These are phyloP conservation scores for Globisporangium megalacanthum DNA, from an alignment of 352 stramenopile genomes.

Conservation along the genomic window DNA sequence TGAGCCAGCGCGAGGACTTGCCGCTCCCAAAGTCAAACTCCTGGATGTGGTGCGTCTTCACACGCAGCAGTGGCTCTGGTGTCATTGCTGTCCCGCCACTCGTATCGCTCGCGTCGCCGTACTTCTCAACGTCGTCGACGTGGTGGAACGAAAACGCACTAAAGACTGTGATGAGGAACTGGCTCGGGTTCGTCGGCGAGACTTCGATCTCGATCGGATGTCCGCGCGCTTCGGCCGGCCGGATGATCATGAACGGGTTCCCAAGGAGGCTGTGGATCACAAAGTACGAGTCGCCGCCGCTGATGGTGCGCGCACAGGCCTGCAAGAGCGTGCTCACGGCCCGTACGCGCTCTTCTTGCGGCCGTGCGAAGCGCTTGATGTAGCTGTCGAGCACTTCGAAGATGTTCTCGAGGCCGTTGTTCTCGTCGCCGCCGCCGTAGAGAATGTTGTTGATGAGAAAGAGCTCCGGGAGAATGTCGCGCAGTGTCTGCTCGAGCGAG, in stretches of 20 bases:
- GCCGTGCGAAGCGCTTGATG: conserved; percentile 61
- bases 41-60: conserved; percentile 72
- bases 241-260: conserved; percentile 69
- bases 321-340: conserved; percentile 65
- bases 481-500: conserved; percentile 71
- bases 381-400: conserved; percentile 72
- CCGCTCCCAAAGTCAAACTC: conserved; percentile 73
- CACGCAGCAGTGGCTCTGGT: conserved; percentile 49
- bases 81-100: conserved; percentile 28
- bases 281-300: conserved; percentile 75
- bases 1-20: conserved; percentile 63
- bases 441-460: conserved; percentile 80
- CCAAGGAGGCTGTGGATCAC: conserved; percentile 70
- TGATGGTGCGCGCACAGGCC: conserved; percentile 70
- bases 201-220: conserved; percentile 74
- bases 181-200: conserved; percentile 38
- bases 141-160: conserved; percentile 76
- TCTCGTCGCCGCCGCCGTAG: conserved; percentile 60
- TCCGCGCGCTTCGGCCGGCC: conserved; percentile 56
- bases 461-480: conserved; percentile 67
- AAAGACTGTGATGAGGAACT: conserved; percentile 73
- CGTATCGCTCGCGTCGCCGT: conserved; percentile 30
- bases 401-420: conserved; percentile 68
- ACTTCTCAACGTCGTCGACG: conserved; percentile 75
- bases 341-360: conserved; percentile 56